These are phyloP conservation scores for Russula brevipes DNA, from an alignment of 768 basidiomycete genomes.

Conservation along the genomic window DNA sequence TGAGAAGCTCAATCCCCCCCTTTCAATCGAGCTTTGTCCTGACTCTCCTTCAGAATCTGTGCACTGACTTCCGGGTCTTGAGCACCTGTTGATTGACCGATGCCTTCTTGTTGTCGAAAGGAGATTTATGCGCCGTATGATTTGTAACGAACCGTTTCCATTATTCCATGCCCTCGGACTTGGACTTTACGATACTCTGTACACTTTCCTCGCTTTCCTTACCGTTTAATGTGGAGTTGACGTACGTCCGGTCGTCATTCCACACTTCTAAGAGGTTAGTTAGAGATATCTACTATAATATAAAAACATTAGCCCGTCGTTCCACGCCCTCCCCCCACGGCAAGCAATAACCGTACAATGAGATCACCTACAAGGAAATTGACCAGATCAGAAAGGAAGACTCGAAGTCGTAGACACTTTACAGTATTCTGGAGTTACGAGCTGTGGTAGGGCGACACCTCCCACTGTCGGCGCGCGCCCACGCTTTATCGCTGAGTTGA, in stretches of 20 bases:
- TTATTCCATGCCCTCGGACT: no score
- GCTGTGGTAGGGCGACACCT: conserved; percentile 35
- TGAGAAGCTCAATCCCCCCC: conserved; percentile 31
- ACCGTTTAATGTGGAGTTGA: no score
- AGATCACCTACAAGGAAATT: not conserved
- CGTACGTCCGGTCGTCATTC: no score
- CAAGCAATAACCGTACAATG: not conserved
- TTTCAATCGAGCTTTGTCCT: not conserved
- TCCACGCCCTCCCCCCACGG: not conserved
- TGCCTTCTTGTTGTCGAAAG: no score
- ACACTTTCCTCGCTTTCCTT: no score
- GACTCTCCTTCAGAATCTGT: not conserved
- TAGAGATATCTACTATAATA: no score
- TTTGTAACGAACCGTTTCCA: no score
- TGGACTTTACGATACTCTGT: no score
- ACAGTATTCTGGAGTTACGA: not conserved
- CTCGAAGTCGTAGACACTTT: not conserved
- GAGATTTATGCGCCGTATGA: no score
- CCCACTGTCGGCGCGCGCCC: conserved; percentile 44
- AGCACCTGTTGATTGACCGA: not conserved
- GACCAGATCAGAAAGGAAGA: not conserved
- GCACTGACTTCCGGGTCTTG: not conserved
- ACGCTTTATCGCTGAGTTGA: conserved; percentile 34
- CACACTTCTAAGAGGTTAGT: no score
- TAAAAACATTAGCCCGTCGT: no score